A percentile compares a stretch with the other conserved stretches of the same genome.
Evolutionary conservation across 1,284 basidiomycete genomes (phyloP).

Genomic region (Naganishia sp.): DNA sequence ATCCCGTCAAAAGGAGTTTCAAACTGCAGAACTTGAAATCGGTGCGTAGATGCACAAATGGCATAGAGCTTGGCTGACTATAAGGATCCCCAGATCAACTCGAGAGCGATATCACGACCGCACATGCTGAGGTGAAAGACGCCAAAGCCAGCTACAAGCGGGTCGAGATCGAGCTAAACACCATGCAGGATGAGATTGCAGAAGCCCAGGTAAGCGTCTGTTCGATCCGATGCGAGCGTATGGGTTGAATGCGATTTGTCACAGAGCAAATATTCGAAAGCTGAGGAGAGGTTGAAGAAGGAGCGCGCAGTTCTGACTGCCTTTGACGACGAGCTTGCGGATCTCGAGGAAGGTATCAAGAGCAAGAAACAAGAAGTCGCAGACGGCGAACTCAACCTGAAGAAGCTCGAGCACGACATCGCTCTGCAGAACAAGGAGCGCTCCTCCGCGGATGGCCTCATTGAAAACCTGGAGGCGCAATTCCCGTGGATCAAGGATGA

Average conservation of each 20-base stretch:
- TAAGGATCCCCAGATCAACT: slow-evolving; percentile 66
- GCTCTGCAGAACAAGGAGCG: slow-evolving; percentile 57
- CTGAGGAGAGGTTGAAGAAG: slow-evolving; percentile 71
- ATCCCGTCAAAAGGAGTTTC: slow-evolving; percentile 81
- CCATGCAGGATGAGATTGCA: slow-evolving; percentile 63
- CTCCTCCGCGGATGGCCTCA: slow-evolving; percentile 60
- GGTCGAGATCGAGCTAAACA: slow-evolving; percentile 53
- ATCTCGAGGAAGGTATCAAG: slow-evolving; percentile 77
- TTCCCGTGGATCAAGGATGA: slow-evolving; percentile 88
- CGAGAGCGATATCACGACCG: slow-evolving; percentile 70
- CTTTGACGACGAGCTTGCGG: slow-evolving; percentile 84
- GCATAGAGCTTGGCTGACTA: not conserved
- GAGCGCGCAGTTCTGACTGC: slow-evolving; percentile 82
- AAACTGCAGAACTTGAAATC: slow-evolving; percentile 81
- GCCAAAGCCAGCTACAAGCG: slow-evolving; percentile 63
- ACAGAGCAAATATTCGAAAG: slow-evolving; percentile 64
- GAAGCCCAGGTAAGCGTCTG: slow-evolving; percentile 57
- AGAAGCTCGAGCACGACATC: slow-evolving; percentile 61
- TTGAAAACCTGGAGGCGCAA: slow-evolving; percentile 69
- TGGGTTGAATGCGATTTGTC: not conserved
- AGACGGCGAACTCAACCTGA: slow-evolving; percentile 70
- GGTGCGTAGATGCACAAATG: slow-evolving; percentile 58
- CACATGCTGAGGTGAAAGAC: slow-evolving; percentile 64
- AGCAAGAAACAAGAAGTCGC: slow-evolving; percentile 73
- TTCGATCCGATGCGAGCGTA: not conserved